Evolutionary conservation across 2,329 filamentous ascomycete genomes (phyloP).

Genomic region (Chaetomium strumarium): DNA sequence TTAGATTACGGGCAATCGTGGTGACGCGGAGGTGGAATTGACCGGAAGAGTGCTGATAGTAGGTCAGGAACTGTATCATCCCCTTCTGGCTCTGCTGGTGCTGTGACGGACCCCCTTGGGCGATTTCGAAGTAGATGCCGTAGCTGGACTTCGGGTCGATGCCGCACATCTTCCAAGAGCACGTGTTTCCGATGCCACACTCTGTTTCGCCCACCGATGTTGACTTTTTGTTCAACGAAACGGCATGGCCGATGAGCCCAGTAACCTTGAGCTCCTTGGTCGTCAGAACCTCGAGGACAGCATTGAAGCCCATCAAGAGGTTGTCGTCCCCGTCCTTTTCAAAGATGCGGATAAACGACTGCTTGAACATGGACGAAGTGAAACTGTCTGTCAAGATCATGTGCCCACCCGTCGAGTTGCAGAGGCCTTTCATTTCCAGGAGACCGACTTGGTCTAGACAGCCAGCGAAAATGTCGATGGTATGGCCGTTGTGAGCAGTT

Average conservation of each 20-base stretch:
- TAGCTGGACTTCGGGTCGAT: constrained; percentile 93
- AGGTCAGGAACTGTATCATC: constrained; percentile 97
- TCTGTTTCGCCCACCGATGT: constrained; percentile 95
- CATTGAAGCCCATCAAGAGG: constrained; percentile 96
- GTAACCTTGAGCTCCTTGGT: constrained; percentile 99
- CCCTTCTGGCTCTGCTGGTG: constrained; percentile 87
- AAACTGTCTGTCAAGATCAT: constrained; percentile 99
- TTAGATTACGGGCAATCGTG: constrained; percentile 84
- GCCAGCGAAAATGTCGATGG: constrained; percentile 95
- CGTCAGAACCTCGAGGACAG: constrained; percentile 87
- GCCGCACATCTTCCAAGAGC: constrained; percentile 99
- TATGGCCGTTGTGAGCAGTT: constrained; percentile 91
- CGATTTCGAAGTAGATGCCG: constrained; percentile 96
- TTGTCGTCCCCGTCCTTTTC: constrained; percentile 96
- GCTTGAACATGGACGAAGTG: constrained; percentile 98
- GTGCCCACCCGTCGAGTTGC: constrained; percentile 93
- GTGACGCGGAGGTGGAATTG: constrained; percentile 96
- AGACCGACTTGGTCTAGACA: constrained; percentile 96
- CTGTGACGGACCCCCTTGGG: constrained; percentile 79
- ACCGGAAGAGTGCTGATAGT: constrained; percentile 95
- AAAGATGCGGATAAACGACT: constrained; percentile 94
- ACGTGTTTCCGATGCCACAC: constrained; percentile 96
- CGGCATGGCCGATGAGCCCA: constrained; percentile 90
- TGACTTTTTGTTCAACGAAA: constrained; percentile 97
- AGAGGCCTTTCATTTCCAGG: constrained; percentile 94